Evolutionary conservation across 371 early-diverging fungal species (phyloP).

Genomic region (Quaeritorhiza haematococci): DNA sequence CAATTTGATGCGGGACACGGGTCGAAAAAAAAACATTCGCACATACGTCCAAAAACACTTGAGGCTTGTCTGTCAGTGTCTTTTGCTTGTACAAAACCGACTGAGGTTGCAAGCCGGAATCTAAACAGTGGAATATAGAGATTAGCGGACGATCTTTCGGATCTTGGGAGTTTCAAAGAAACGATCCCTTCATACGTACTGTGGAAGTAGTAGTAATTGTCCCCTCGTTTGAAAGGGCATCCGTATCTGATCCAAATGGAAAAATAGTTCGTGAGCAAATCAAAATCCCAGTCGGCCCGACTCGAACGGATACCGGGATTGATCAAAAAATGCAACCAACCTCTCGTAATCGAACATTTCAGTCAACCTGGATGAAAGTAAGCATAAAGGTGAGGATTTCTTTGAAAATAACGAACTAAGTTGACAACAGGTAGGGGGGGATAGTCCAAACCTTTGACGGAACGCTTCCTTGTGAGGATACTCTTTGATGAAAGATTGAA

Average conservation of each 20-base stretch:
- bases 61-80: constrained; percentile 27
- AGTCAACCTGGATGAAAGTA: constrained; percentile 23
- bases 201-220: constrained; percentile 50
- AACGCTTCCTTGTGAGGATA: background rate
- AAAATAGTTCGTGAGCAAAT: background rate
- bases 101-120: constrained; percentile 63
- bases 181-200: constrained; percentile 22
- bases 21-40: constrained; percentile 11
- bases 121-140: constrained; percentile 41
- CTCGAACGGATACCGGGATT: too few species aligned
- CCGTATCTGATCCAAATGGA: constrained; percentile 27
- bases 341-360: constrained; percentile 39
- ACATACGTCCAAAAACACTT: constrained; percentile 41
- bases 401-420: background rate
- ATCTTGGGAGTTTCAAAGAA: background rate
- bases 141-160: background rate
- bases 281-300: too few species aligned
- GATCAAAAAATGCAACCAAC: too few species aligned
- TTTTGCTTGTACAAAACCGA: constrained; percentile 42
- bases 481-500: background rate
- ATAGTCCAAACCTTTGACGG: background rate
- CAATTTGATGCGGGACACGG: background rate
- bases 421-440: background rate
- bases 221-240: constrained; percentile 52
- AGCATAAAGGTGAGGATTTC: background rate